A percentile compares a stretch with the other conserved stretches of the same genome.
phyloP scores from a whole-genome alignment of 1,284 basidiomycete genomes.

The Apiotrichum siamense region DNA sequence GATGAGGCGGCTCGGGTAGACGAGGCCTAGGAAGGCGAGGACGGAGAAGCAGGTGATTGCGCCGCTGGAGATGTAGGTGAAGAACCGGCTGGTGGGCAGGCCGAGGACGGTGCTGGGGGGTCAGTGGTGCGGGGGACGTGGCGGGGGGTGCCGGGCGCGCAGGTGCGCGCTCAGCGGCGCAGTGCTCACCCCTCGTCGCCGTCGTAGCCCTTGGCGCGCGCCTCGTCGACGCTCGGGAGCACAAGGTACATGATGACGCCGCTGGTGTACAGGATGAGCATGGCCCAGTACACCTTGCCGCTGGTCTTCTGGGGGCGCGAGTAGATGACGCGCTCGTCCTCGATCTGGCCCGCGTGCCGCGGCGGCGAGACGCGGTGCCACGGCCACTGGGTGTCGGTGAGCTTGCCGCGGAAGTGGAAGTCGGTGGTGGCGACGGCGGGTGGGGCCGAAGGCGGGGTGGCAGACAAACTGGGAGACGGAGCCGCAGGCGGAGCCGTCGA shows the following conservation, averaged over 20 bases:
- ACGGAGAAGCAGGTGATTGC: background rate
- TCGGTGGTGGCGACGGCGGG: no score
- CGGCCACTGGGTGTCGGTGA: constrained; percentile 13
- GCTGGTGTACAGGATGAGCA: background rate
- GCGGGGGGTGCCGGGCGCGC: no score
- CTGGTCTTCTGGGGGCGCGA: constrained; percentile 4
- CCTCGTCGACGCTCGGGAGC: constrained; percentile 7
- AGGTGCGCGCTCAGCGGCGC: no score
- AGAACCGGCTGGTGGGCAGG: constrained; percentile 6
- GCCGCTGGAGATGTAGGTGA: constrained; percentile 3
- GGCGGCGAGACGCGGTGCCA: constrained; percentile 12
- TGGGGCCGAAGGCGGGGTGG: no score
- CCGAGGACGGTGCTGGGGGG: constrained; percentile 5
- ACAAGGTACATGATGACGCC: constrained; percentile 3
- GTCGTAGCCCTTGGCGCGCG: background rate
- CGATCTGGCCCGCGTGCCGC: background rate
- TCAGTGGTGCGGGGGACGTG: no score
- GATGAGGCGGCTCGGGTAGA: constrained; percentile 7
- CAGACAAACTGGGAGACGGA: no score
- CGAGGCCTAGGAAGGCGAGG: constrained; percentile 1
- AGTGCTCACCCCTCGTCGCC: constrained; percentile 4
- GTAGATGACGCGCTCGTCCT: constrained; percentile 21
- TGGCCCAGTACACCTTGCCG: constrained; percentile 8
- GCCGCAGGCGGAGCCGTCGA: no score
- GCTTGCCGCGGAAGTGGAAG: background rate